Evolutionary conservation across 176 grass and related monocot genomes (phyloP).

Genomic region (Pharus latifolius): DNA sequence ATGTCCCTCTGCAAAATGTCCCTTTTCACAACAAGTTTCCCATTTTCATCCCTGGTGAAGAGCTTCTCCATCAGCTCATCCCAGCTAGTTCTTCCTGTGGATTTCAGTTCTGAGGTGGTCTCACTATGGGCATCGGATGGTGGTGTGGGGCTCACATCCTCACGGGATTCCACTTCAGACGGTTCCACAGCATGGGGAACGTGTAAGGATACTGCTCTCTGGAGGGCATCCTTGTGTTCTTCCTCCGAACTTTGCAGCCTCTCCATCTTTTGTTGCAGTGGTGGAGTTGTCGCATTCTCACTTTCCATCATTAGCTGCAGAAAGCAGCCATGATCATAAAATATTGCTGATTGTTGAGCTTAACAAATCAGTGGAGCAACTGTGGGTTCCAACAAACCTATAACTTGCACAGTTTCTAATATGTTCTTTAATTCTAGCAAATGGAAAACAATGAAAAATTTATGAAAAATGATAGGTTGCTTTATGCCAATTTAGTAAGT

Average conservation of each 20-base stretch:
- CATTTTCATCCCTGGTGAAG: slow-evolving; percentile 56
- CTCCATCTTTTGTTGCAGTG: slow-evolving; percentile 56
- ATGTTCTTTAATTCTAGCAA: neutral
- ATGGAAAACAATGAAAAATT: neutral
- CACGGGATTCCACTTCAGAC: slow-evolving; percentile 29
- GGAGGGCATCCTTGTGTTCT: slow-evolving; percentile 75
- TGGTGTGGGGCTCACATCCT: neutral
- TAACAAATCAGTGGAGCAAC: neutral
- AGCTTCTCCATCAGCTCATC: slow-evolving; percentile 66
- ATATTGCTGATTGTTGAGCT: neutral
- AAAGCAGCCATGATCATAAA: neutral
- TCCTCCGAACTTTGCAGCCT: slow-evolving; percentile 58
- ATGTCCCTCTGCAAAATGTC: slow-evolving; percentile 59
- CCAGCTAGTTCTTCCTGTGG: slow-evolving; percentile 64
- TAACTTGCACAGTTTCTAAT: neutral
- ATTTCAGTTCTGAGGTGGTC: slow-evolving; percentile 1
- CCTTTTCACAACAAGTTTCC: slow-evolving; percentile 67
- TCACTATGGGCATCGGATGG: neutral
- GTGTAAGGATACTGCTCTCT: slow-evolving; percentile 53
- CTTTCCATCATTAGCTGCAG: slow-evolving; percentile 54
- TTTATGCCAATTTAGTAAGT: neutral
- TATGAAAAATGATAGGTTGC: neutral
- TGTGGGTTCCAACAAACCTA: neutral
- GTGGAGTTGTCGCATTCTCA: slow-evolving; percentile 23
- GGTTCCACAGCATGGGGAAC: slow-evolving; percentile 50